Evolutionary conservation across 2,329 filamentous ascomycete species (phyloP).

Genomic region (Botrytis porri): DNA sequence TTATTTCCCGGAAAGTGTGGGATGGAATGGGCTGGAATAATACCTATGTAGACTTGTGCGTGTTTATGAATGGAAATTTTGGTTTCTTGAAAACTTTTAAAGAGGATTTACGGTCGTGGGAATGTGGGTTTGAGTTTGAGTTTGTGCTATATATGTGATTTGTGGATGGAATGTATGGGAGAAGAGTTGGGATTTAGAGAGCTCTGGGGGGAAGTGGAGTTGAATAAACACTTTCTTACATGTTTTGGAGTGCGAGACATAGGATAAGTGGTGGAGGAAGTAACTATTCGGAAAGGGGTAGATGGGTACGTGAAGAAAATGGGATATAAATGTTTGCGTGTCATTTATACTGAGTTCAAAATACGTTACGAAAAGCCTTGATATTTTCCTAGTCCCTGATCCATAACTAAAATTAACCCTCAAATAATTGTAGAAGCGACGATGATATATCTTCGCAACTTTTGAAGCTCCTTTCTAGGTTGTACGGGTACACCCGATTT

Average conservation of each 20-base stretch:
- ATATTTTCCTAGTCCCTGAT: not conserved
- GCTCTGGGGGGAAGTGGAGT: not conserved
- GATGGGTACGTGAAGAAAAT: too few species aligned
- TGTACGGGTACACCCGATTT: not conserved
- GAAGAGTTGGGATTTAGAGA: not conserved
- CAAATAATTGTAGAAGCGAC: not conserved
- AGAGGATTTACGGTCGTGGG: not conserved
- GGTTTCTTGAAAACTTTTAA: not conserved
- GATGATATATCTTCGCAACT: not conserved
- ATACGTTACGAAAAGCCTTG: not conserved
- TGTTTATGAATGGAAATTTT: not conserved
- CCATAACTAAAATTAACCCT: not conserved
- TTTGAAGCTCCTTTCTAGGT: not conserved
- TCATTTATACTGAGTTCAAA: too few species aligned
- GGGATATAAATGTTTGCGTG: too few species aligned
- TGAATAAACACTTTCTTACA: not conserved
- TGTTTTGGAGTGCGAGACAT: not conserved
- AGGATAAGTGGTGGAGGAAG: not conserved
- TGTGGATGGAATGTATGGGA: not conserved
- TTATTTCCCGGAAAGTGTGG: not conserved
- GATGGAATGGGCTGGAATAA: not conserved
- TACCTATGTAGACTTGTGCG: slow-evolving; percentile 2
- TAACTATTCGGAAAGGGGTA: not conserved
- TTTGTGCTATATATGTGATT: too few species aligned
- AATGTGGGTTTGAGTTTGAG: not conserved